A percentile compares a stretch with the other conserved stretches of the same genome.
These are phyloP conservation scores for Amanita fuliginea DNA, from an alignment of 768 basidiomycete species.

Conservation along the genomic window DNA sequence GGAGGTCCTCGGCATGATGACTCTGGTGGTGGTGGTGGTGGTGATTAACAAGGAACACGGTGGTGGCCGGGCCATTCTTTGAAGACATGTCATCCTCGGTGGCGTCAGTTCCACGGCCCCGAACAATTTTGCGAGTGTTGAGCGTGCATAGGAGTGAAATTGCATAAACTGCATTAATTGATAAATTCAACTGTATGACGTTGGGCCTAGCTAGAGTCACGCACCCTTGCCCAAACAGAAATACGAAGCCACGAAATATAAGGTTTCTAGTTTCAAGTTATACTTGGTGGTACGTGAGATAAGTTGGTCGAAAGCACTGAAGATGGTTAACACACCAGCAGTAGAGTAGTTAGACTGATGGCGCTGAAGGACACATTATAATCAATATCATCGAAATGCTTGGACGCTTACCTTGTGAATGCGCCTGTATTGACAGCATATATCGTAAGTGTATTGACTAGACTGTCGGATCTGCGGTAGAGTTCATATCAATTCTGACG, in stretches of 20 bases:
- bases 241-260: slow-evolving; percentile 47
- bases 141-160: slow-evolving; percentile 33
- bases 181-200: background rate
- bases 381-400: background rate
- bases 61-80: slow-evolving; percentile 9
- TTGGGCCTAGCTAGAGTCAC: slow-evolving; percentile 14
- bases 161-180: slow-evolving; percentile 22
- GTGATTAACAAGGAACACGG: slow-evolving; percentile 15
- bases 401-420: slow-evolving; percentile 37
- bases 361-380: slow-evolving; percentile 17
- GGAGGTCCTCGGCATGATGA: background rate
- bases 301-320: background rate
- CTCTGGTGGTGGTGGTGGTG: slow-evolving; percentile 11
- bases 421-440: slow-evolving; percentile 55
- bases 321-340: slow-evolving; percentile 18
- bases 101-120: slow-evolving; percentile 41
- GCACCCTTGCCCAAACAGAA: slow-evolving; percentile 50
- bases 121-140: slow-evolving; percentile 41
- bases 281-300: slow-evolving; percentile 25
- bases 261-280: slow-evolving; percentile 35
- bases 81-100: slow-evolving; percentile 15
- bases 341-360: slow-evolving; percentile 28
- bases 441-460: slow-evolving; percentile 45
- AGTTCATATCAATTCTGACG: background rate
- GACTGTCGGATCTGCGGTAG: slow-evolving; percentile 34